Base-by-base conservation (phyloP, 1,139 yeast species). In the Scheffersomyces titani region DNA sequence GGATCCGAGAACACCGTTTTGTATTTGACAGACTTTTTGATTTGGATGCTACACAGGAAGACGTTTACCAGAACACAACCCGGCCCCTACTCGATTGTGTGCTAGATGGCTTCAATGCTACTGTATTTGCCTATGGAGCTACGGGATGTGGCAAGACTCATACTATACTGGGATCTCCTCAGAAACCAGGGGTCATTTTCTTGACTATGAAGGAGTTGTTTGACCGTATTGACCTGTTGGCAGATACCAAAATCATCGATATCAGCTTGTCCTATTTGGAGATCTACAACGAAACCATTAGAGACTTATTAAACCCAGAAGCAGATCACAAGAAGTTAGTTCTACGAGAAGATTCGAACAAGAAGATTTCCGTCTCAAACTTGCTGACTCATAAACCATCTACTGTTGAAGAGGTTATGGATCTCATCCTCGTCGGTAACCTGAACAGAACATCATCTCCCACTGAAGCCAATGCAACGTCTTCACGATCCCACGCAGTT, bases 71-170 rank as follows among this genome's bases (percentile, higher is more conserved):
- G 44, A 73, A 74, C 50, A 90, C 97, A 0, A 86, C 97, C 0
- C 76, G 81, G 54, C 94, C 97, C 0, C 74, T 92, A 51, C 74
- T 93, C 7, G 92, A 88, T 60, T 83, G 89, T 50, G 87, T 92
- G 0, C 70, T 93, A 51, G 96, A 90, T 61, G 98, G 98, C 0
- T 91, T 78, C 70, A 92, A 93, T 70, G 89, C 97, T 6, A 92
- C 98, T 0, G 92, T 93, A 0, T 94, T 94, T 76, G 98, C 99
- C 1, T 94, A 94, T 69, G 99, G 99, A 2, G 97, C 97, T 30
- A 92, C 99, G 0, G 99, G 99, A 0, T 94, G 98, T 71, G 99
- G 99, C n/a, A 93, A 93, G 69, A 92, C 98, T 0, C 92, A 89
- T 69, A 93, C 98, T 0, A 90, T 93, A 49, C 84, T 88, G 71